A percentile compares a stretch with the other conserved stretches of the same genome.
Conservation (phyloP, 768 basidiomycete species). For the Termitomyces sp. region DNA sequence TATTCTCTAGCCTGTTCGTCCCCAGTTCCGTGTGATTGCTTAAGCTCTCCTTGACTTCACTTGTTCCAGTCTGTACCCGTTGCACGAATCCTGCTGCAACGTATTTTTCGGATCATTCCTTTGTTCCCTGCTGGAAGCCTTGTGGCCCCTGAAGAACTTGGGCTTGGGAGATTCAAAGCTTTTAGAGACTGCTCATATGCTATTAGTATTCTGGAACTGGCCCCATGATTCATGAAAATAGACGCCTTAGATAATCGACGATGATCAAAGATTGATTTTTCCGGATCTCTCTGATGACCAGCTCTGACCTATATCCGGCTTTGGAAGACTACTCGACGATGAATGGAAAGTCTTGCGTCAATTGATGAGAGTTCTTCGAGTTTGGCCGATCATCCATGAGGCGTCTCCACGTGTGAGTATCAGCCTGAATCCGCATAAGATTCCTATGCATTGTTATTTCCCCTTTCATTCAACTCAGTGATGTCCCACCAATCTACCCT, state of each 20-base stretch:
- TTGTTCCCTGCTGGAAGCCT: background rate
- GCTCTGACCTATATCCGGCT: background rate
- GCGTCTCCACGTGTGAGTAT: background rate
- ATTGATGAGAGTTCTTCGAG: background rate
- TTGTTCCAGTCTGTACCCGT: no score
- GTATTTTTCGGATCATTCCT: background rate
- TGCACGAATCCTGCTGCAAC: no score
- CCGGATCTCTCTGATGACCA: background rate
- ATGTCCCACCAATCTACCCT: background rate
- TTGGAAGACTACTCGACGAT: background rate
- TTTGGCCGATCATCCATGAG: background rate
- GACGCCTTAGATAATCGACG: background rate
- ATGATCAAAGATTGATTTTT: background rate
- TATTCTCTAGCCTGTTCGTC: no score
- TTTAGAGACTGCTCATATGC: background rate
- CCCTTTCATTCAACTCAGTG: background rate
- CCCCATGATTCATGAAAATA: background rate
- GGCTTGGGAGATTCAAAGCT: background rate
- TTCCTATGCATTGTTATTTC: background rate
- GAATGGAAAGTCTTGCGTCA: background rate
- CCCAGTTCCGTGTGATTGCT: no score
- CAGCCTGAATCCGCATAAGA: background rate
- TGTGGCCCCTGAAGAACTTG: background rate
- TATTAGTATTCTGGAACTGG: no score
- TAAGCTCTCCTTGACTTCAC: no score